Percentiles rank a stretch among this genome's conserved stretches.
phyloP scores from a whole-genome alignment of 352 stramenopile genomes.

The Saprolegnia diclina region DNA sequence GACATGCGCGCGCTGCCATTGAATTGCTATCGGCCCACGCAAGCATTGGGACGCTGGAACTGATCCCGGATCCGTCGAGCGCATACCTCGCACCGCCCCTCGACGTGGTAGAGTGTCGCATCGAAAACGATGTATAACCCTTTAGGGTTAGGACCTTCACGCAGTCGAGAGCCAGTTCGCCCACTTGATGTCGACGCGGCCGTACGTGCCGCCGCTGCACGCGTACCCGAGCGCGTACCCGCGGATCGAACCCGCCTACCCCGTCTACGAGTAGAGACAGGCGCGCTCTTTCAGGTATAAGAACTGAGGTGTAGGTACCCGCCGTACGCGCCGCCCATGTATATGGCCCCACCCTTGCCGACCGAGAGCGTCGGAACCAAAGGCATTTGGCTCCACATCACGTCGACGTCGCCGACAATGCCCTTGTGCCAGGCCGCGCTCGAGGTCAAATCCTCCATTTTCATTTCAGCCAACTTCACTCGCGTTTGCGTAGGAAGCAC shows the following conservation, averaged over 20 bases:
- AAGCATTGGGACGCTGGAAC: conserved; percentile 59
- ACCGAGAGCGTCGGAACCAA: background rate
- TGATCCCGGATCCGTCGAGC: conserved; percentile 57
- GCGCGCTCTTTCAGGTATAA: background rate
- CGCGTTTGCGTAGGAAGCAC: background rate
- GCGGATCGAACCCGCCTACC: background rate
- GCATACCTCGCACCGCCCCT: conserved; percentile 31
- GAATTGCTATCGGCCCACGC: conserved; percentile 44
- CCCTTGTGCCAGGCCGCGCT: no score
- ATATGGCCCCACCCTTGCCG: background rate
- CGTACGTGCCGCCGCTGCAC: conserved; percentile 10
- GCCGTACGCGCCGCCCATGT: background rate
- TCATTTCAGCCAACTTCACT: no score
- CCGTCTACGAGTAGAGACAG: background rate
- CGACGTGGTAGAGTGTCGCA: conserved; percentile 30
- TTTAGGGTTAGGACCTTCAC: conserved; percentile 41
- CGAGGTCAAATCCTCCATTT: no score
- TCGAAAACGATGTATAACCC: background rate
- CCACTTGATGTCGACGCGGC: conserved; percentile 52
- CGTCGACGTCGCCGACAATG: background rate
- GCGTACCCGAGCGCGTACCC: background rate
- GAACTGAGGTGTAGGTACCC: background rate
- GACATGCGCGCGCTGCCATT: conserved; percentile 40
- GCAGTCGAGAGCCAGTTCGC: conserved; percentile 72
- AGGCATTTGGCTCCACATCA: conserved; percentile 3